phyloP scores from a whole-genome alignment of 106 monocot genomes.

The Allium sativum region DNA sequence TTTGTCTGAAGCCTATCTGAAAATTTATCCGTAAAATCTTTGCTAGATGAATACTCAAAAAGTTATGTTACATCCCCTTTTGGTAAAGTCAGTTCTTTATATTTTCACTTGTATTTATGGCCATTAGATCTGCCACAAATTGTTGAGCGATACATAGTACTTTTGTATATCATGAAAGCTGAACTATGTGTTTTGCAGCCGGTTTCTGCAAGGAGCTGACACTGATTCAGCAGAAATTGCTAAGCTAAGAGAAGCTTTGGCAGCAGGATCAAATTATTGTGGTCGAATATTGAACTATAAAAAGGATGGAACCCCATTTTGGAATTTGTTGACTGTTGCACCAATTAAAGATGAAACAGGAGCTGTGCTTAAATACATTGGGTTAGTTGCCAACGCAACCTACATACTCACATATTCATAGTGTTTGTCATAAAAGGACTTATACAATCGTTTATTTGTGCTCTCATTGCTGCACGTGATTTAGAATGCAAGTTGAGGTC shows the following conservation, averaged over 20 bases:
- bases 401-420: no score
- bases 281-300: slow-evolving; percentile 94
- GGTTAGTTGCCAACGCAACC: slow-evolving; percentile 29
- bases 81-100: background rate
- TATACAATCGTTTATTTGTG: background rate
- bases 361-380: slow-evolving; percentile 81
- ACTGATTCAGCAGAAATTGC: slow-evolving; percentile 70
- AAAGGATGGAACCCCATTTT: slow-evolving; percentile 93
- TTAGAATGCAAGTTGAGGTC: slow-evolving; percentile 97
- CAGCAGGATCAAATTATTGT: slow-evolving; percentile 60
- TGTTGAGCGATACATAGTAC: background rate
- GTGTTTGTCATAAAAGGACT: no score
- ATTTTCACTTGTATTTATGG: background rate
- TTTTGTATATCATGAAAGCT: background rate
- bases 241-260: slow-evolving; percentile 64
- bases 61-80: background rate
- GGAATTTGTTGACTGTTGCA: slow-evolving; percentile 91
- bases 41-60: background rate
- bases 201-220: slow-evolving; percentile 87
- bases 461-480: slow-evolving; percentile 5
- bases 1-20: no score
- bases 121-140: background rate
- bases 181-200: slow-evolving; percentile 33
- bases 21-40: no score
- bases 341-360: slow-evolving; percentile 95